These are phyloP conservation scores for Tetrapisispora iriomotensis DNA, from an alignment of 805 yeast species.

Conservation along the genomic window DNA sequence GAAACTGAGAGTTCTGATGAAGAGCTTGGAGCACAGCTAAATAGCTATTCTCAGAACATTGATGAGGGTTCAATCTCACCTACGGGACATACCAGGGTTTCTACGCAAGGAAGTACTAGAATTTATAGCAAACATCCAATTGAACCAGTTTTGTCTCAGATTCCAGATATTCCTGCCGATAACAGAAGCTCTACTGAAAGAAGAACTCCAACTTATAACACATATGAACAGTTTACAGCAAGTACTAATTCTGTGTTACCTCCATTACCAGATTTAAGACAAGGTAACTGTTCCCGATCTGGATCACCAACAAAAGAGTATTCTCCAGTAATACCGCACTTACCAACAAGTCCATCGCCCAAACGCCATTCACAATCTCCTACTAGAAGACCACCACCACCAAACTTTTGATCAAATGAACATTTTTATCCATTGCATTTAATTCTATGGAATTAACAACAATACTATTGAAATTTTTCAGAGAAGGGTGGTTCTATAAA, in stretches of 20 bases:
- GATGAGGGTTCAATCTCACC: background rate
- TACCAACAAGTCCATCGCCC: conserved; percentile 7
- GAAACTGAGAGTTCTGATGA: conserved; percentile 9
- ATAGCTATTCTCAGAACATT: too few relatives aligned
- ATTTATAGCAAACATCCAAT: background rate
- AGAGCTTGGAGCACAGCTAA: too few relatives aligned
- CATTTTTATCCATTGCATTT: too few relatives aligned
- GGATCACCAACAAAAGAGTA: background rate
- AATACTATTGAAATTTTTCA: too few relatives aligned
- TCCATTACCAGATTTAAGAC: conserved; percentile 6
- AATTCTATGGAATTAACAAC: too few relatives aligned
- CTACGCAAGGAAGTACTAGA: background rate
- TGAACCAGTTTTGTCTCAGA: conserved; percentile 18
- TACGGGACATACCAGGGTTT: conserved; percentile 3
- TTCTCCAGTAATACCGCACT: conserved; percentile 8
- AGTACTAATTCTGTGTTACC: conserved; percentile 14
- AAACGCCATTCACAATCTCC: conserved; percentile 10
- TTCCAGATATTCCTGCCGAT: background rate
- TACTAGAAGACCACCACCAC: conserved; percentile 21
- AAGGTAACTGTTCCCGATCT: background rate
- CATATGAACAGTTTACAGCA: background rate
- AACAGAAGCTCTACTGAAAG: background rate
- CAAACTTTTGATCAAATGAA: background rate
- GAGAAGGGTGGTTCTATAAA: too few relatives aligned
- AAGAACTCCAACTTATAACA: background rate